Evolutionary conservation across 2,329 filamentous ascomycete species (phyloP), one percentile per base, ranked within the genome.

Genomic region (Parastagonospora avenae): DNA sequence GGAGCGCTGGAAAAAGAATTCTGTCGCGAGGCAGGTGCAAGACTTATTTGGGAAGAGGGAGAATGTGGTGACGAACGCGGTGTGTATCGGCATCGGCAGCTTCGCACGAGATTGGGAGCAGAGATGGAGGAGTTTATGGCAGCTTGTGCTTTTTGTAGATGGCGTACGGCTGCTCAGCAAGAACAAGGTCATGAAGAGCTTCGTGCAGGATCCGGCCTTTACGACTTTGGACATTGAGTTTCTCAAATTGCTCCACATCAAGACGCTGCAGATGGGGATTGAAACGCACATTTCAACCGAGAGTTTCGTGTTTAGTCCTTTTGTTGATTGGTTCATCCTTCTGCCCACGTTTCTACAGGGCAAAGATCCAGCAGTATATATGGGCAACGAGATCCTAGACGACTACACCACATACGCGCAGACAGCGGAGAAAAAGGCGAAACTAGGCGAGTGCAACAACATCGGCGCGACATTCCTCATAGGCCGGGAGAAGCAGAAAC

Each of bases 21-120:
- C 36, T 5, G 68, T 66, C 41, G 66, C 64, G 5, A 42, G 54
- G 19, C 59, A 63, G 12, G 10, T 74, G 1, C 32, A 42, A 16
- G 39, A 41, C 7, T 41, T 63, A 2, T 39, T 70, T 8, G 32
- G 8, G 11, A 55, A 52, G 51, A 54, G 47, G 27, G 42, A 37
- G 16, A 61, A 53, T 59, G 19, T 40, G 16, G 48, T 67, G 2
- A 41, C 52, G 10, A 30, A 60, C 4, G 72, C 70, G 2, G 63
- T 70, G n/a, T 72, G 69, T 32, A 66, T 74, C 30, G 72, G 71
- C 2, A 67, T 72, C 29, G 70, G 71, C 8, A 73, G 70, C 41
- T 73, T 73, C 35, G 68, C 64, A 39, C 41, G 66, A 7, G 71
- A 74, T 43, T 72, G 70, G 70, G 62, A 63, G 30, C 64, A 73